phyloP scores from a whole-genome alignment of 208 protist genomes.

The Leishmania amazonensis region DNA sequence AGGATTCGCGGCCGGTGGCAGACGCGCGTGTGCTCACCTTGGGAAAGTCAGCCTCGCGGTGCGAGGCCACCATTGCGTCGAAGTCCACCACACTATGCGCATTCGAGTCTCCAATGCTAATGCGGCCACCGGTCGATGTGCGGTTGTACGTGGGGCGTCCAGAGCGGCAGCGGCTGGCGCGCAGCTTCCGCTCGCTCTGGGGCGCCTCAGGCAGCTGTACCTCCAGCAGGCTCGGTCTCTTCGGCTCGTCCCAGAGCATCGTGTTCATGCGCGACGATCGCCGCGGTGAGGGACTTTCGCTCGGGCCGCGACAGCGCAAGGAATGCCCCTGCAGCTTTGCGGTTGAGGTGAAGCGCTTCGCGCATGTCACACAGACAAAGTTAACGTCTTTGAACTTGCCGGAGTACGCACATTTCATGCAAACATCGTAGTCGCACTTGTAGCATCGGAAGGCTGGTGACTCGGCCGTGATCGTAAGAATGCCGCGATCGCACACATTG shows the following conservation, averaged over 20 bases:
- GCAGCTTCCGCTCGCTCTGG: slow-evolving; percentile 20
- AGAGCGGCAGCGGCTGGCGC: slow-evolving; percentile 26
- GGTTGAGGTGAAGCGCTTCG: slow-evolving; percentile 77
- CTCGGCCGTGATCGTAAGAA: slow-evolving; percentile 71
- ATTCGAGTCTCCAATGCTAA: slow-evolving; percentile 66
- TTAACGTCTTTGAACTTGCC: slow-evolving; percentile 77
- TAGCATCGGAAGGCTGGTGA: slow-evolving; percentile 81
- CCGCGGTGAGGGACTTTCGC: slow-evolving; percentile 73
- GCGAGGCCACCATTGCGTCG: slow-evolving; percentile 50
- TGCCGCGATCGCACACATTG: slow-evolving; percentile 84
- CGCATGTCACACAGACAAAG: slow-evolving; percentile 86
- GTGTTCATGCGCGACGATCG: slow-evolving; percentile 84
- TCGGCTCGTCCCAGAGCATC: slow-evolving; percentile 76
- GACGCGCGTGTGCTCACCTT: slow-evolving; percentile 29
- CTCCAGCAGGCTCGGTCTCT: slow-evolving; percentile 71
- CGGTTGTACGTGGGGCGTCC: slow-evolving; percentile 56
- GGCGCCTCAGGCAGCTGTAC: slow-evolving; percentile 52
- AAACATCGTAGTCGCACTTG: slow-evolving; percentile 92
- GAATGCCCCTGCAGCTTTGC: slow-evolving; percentile 82
- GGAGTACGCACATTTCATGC: slow-evolving; percentile 79
- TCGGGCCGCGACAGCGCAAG: slow-evolving; percentile 78
- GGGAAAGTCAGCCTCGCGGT: slow-evolving; percentile 72
- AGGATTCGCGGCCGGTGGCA: slow-evolving; percentile 5
- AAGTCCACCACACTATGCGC: slow-evolving; percentile 61
- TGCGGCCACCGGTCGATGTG: slow-evolving; percentile 72